Base-by-base conservation (phyloP, 2,329 filamentous ascomycete genomes). In the Fusarium chuoi region DNA sequence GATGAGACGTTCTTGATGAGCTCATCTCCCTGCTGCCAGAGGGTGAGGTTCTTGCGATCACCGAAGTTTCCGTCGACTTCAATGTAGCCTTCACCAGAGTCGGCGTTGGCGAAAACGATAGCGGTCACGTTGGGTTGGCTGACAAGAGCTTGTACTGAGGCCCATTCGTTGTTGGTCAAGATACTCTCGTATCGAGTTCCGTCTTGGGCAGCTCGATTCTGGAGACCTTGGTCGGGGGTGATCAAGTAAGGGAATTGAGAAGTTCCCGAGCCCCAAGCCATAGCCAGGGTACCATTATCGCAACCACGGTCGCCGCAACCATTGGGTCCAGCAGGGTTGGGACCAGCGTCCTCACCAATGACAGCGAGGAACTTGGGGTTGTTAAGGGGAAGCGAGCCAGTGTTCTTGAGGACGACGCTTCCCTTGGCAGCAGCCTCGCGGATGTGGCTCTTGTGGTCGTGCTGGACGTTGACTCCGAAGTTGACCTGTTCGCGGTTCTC, bases 331-430 rank as follows among this genome's bases (percentile, higher is more conserved):
- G 86, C 87, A 0, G 88, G 86, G 79, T 93, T 96, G 22, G 91
- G 87, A 2, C 93, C 93, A 22, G 95, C 93, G 81, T 98, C 96
- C 58, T 94, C 91, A 26, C 96, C 96, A 76, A 98, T 89, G 60
- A 95, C 90, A 24, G 89, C 93, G 35, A 95, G 84, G 77, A 93
- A 93, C 78, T 89, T 92, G 75, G 96, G 93, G 80, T 91, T 90
- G 66, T 90, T 91, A n/a, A 98, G 87, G 1, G 96, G 95, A 38
- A 98, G 85, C 5, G 87, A 87, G 20, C 91, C 91, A 7, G 86
- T 86, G 83, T 98, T 98, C 88, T 98, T 99, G 73, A 99, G 86
- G 17, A 99, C 86, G 12, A 99, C 95, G 6, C 92, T 95, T 22
- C 93, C 94, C 81, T 93, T 93, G 57, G 93, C 92, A 20, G 90